Base-by-base conservation (phyloP, 192 early-diverging fungal species). In the Coemansia sp. region DNA sequence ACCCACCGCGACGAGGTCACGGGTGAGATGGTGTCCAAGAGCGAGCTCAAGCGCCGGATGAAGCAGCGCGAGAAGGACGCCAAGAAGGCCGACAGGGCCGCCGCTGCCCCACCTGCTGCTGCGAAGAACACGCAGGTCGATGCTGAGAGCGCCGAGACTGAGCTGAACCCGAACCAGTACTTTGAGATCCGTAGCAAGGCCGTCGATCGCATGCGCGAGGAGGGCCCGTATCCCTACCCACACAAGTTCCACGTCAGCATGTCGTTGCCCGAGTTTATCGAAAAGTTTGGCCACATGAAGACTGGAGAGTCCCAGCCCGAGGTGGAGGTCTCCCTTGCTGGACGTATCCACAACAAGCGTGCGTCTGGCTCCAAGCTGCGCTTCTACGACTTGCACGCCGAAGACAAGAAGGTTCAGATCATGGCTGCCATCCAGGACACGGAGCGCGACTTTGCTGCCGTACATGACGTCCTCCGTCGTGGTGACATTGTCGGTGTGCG, bases 171-270 rank as follows among this genome's bases (percentile, higher is more conserved):
- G 53, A 91, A 91, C 84, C 90, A 93, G 88, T 93, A 98, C 90
- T 99, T 99, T 87, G 97, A 99, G 85, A 90, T 96, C 79, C 90
- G 97, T 66, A 91, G 87, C 67, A 91, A 90, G 84, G 85, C 85
- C 16, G 86, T 99, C 62, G 85, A 85, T 61, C 86, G 90, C 86
- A 83, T 97, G 66, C 91, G 95, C 65, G 87, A 87, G 72, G 79
- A 91, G 65, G 84, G 89, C 38, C 93, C 95, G 66, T 90, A 92
- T 70, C 95, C 97, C 53, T 99, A 99, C 75, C 97, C 97, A 56
- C 91, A 99, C 90, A 99, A 99, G 88, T 99, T 96, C 90, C 79
- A 95, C 47, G 95, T 97, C 25, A 82, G 85, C 48, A 86, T 94
- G 67, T 92, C 91, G 12, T 59, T 99, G 63, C 85, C 91, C 39